These are phyloP conservation scores for Mycogone perniciosa DNA, from an alignment of 2,329 filamentous ascomycete genomes.

Conservation along the genomic window DNA sequence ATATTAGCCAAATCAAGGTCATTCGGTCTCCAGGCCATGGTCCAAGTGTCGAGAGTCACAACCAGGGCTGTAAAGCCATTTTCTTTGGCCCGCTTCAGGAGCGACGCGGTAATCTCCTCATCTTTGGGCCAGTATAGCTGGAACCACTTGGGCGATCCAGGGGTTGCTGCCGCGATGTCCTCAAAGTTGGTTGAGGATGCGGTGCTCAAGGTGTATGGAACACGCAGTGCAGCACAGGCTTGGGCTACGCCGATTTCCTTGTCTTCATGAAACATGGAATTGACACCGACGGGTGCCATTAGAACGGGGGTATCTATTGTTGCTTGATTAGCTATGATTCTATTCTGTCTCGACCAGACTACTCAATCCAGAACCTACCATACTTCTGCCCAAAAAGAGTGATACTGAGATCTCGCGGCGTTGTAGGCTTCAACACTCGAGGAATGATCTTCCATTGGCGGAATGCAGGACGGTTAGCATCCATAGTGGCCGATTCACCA, in stretches of 20 bases:
- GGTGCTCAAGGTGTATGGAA: slow-evolving; percentile 64
- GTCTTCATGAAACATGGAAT: slow-evolving; percentile 59
- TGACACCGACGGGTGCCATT: slow-evolving; percentile 64
- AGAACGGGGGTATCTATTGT: slow-evolving; percentile 37
- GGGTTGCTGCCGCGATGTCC: slow-evolving; percentile 55
- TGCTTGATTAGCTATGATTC: neutral
- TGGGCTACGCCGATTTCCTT: slow-evolving; percentile 57
- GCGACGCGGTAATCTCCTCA: slow-evolving; percentile 57
- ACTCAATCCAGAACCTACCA: slow-evolving; percentile 21
- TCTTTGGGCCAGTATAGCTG: slow-evolving; percentile 69
- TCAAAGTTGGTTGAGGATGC: slow-evolving; percentile 59
- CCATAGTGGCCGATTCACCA: slow-evolving; percentile 54
- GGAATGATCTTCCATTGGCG: slow-evolving; percentile 47
- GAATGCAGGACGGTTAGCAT: slow-evolving; percentile 53
- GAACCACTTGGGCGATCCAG: slow-evolving; percentile 57
- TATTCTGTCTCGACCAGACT: neutral
- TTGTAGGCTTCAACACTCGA: slow-evolving; percentile 40
- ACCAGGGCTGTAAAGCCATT: slow-evolving; percentile 60
- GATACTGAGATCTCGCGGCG: slow-evolving; percentile 42
- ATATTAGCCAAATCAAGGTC: slow-evolving; percentile 60
- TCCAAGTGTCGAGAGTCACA: slow-evolving; percentile 67
- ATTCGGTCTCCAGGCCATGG: slow-evolving; percentile 60
- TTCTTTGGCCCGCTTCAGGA: slow-evolving; percentile 55
- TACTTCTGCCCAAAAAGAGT: slow-evolving; percentile 47
- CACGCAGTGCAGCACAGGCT: slow-evolving; percentile 52